Conservation (phyloP, 2,329 filamentous ascomycete genomes). For the Canariomyces notabilis region DNA sequence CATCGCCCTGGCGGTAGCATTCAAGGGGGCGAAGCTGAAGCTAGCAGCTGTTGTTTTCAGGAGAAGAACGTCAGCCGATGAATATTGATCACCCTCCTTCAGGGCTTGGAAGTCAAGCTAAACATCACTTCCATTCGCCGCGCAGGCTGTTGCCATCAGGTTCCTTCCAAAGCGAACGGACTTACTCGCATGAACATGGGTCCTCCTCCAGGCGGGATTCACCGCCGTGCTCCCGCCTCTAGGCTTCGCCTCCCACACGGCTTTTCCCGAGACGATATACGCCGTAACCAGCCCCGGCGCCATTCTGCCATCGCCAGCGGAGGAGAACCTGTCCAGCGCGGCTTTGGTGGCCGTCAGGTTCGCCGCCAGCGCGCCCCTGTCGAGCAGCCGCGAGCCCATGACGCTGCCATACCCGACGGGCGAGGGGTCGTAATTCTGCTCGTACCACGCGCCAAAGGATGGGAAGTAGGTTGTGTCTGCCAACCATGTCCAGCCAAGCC, state of each 20-base stretch:
- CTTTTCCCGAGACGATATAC: conserved; percentile 23
- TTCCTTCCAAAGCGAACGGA: no score
- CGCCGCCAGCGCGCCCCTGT: conserved; percentile 12
- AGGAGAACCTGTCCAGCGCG: conserved; percentile 18
- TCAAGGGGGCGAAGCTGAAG: conserved; percentile 14
- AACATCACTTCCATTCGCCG: no score
- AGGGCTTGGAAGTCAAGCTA: no score
- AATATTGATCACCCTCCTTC: no score
- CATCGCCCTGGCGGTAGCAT: conserved; percentile 11
- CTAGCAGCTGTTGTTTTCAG: conserved; percentile 12
- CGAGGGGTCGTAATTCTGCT: conserved; percentile 22
- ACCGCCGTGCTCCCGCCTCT: conserved; percentile 22
- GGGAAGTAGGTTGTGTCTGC: conserved; percentile 5
- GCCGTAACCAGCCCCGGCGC: conserved; percentile 18
- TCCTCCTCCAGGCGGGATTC: conserved; percentile 22
- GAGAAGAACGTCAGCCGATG: background rate
- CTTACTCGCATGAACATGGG: conserved; percentile 22
- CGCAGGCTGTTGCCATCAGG: no score
- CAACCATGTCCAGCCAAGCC: conserved; percentile 10
- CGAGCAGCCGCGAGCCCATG: conserved; percentile 18
- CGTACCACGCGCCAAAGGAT: conserved; percentile 23
- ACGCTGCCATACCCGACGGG: conserved; percentile 16
- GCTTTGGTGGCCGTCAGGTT: conserved; percentile 15
- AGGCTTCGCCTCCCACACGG: conserved; percentile 19
- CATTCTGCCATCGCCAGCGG: no score